These are phyloP conservation scores for Cercospora citrullina DNA, from an alignment of 2,329 filamentous ascomycete species.

Conservation along the genomic window DNA sequence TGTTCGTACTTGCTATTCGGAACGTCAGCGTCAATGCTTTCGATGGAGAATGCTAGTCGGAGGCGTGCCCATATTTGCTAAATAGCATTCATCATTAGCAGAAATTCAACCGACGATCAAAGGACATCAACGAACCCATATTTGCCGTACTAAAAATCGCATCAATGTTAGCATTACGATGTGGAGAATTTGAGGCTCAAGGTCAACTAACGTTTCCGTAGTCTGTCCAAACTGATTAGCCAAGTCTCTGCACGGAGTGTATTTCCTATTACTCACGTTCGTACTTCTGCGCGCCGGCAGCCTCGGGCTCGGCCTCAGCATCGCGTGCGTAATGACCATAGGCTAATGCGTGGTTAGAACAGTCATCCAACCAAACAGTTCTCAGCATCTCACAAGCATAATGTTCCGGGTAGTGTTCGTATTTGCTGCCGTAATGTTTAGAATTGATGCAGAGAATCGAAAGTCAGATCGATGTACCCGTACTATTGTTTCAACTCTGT, in stretches of 20 bases:
- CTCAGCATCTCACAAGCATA: constrained; percentile 5
- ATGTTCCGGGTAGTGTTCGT: constrained; percentile 11
- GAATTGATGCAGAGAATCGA: neutral
- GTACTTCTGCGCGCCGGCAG: neutral
- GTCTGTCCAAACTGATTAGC: neutral
- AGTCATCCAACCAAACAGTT: neutral
- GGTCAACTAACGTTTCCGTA: neutral
- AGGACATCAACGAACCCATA: neutral
- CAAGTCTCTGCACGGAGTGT: neutral
- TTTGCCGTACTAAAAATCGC: neutral
- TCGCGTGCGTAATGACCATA: constrained; percentile 5
- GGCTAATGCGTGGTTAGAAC: neutral
- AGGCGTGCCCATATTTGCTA: neutral
- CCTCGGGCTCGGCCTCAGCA: too few relatives aligned
- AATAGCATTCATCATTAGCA: neutral
- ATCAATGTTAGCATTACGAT: neutral
- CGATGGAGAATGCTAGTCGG: too few relatives aligned
- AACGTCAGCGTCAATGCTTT: too few relatives aligned
- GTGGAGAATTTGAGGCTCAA: neutral
- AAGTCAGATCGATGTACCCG: neutral
- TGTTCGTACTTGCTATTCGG: too few relatives aligned
- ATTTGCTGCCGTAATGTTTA: neutral
- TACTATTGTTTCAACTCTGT: neutral
- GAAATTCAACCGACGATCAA: neutral
- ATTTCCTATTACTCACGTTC: neutral